phyloP scores from a whole-genome alignment of 345 rosid genomes.

The Acer campestre region DNA sequence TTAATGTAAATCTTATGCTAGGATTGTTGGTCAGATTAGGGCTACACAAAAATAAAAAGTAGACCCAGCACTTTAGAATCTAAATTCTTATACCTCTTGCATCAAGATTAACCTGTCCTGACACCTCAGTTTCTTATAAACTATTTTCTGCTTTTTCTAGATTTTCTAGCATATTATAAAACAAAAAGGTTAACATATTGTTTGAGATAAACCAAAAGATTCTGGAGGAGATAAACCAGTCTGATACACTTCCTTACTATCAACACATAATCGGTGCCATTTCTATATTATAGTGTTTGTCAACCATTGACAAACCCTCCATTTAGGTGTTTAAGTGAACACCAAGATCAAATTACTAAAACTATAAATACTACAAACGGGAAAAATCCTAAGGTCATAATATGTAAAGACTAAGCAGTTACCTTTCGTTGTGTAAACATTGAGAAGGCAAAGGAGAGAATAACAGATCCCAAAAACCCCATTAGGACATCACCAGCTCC shows the following conservation, averaged over 20 bases:
- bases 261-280: neutral
- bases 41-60: neutral
- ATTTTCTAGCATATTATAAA: neutral
- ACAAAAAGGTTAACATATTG: neutral
- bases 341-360: conserved; percentile 1
- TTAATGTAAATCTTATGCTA: too few relatives aligned
- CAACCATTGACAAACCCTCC: neutral
- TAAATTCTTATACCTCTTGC: neutral
- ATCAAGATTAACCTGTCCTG: neutral
- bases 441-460: conserved; percentile 91
- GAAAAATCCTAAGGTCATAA: neutral
- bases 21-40: too few relatives aligned
- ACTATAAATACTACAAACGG: neutral
- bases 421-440: conserved; percentile 98
- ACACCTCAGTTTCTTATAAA: neutral
- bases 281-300: neutral
- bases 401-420: neutral
- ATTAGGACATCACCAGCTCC: conserved; percentile 95
- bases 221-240: neutral
- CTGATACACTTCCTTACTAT: neutral
- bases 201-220: neutral
- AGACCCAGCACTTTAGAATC: neutral
- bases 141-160: neutral
- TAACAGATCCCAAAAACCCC: conserved; percentile 96
- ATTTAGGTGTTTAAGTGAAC: neutral